phyloP scores from a whole-genome alignment of 2,329 filamentous ascomycete species.

The Phialemonium atrogriseum region DNA sequence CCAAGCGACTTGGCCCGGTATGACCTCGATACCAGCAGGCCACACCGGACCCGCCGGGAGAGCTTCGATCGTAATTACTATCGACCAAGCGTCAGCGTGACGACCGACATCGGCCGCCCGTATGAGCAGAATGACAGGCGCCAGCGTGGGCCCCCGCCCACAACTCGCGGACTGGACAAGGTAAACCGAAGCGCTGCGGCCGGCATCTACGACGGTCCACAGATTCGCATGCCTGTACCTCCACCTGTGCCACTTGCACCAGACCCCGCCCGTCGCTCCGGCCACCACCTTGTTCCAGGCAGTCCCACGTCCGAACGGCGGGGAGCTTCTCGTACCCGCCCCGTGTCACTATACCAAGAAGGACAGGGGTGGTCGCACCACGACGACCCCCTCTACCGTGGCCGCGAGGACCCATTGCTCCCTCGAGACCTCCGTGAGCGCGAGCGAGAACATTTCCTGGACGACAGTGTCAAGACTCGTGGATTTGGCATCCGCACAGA shows the following conservation, averaged over 20 bases:
- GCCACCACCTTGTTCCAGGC: constrained; percentile 23
- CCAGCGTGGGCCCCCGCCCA: constrained; percentile 52
- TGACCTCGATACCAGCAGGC: constrained; percentile 46
- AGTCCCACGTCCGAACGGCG: constrained; percentile 24
- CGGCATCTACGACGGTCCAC: constrained; percentile 37
- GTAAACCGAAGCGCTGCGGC: constrained; percentile 39
- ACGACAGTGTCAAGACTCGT: constrained; percentile 36
- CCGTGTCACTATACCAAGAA: constrained; percentile 47
- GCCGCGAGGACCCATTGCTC: constrained; percentile 37
- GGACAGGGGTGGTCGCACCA: constrained; percentile 31
- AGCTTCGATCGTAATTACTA: constrained; percentile 48
- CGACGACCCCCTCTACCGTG: constrained; percentile 39
- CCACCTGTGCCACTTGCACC: constrained; percentile 32
- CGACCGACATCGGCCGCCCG: constrained; percentile 35
- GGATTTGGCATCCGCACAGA: constrained; percentile 46
- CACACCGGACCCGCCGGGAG: constrained; percentile 37
- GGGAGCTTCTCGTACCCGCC: constrained; percentile 28
- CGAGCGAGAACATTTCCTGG: constrained; percentile 33
- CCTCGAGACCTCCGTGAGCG: constrained; percentile 33
- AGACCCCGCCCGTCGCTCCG: constrained; percentile 23
- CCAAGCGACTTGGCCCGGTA: constrained; percentile 54
- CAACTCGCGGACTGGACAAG: constrained; percentile 63
- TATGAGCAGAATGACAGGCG: constrained; percentile 27
- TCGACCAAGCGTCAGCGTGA: constrained; percentile 45
- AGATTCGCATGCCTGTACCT: constrained; percentile 36